A percentile compares a stretch with the other conserved stretches of the same genome.
These are phyloP conservation scores for Aspergillus tubingensis DNA, from an alignment of 2,329 filamentous ascomycete species.

Conservation along the genomic window DNA sequence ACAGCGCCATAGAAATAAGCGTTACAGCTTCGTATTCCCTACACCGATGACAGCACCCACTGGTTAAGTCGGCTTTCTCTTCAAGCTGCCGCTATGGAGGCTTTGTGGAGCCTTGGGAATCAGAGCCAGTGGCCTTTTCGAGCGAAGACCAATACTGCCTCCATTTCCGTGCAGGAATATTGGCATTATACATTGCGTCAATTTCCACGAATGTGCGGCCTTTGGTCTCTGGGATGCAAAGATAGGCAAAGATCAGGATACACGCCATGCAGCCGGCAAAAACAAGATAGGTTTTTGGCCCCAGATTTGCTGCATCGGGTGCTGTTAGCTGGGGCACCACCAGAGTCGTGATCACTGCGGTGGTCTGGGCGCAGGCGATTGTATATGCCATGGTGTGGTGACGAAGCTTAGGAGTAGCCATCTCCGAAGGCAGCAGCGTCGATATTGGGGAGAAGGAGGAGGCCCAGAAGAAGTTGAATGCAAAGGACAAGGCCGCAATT, in stretches of 20 bases:
- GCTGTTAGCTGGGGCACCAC: constrained; percentile 40
- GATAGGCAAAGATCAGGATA: constrained; percentile 32
- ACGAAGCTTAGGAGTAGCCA: constrained; percentile 40
- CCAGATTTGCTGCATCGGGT: constrained; percentile 35
- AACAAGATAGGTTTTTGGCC: constrained; percentile 37
- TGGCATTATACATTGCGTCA: constrained; percentile 38
- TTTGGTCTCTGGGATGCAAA: constrained; percentile 34
- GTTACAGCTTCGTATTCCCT: background rate
- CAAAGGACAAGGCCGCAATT: constrained; percentile 37
- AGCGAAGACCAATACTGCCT: constrained; percentile 28
- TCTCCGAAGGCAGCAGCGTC: constrained; percentile 38
- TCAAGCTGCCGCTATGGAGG: background rate
- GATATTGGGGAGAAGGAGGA: constrained; percentile 41
- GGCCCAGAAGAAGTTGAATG: constrained; percentile 44
- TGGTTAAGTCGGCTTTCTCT: background rate
- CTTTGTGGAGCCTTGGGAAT: background rate
- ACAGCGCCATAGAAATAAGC: background rate
- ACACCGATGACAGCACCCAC: background rate
- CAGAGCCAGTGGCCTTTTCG: background rate
- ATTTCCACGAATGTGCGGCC: constrained; percentile 36
- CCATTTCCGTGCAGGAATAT: constrained; percentile 37
- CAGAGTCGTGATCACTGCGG: constrained; percentile 43
- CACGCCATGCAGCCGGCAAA: constrained; percentile 37
- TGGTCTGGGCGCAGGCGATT: constrained; percentile 38
- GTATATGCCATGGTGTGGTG: constrained; percentile 42